These are phyloP conservation scores for Cutaneotrichosporon cutaneum DNA, from an alignment of 1,284 basidiomycete genomes.

Conservation along the genomic window DNA sequence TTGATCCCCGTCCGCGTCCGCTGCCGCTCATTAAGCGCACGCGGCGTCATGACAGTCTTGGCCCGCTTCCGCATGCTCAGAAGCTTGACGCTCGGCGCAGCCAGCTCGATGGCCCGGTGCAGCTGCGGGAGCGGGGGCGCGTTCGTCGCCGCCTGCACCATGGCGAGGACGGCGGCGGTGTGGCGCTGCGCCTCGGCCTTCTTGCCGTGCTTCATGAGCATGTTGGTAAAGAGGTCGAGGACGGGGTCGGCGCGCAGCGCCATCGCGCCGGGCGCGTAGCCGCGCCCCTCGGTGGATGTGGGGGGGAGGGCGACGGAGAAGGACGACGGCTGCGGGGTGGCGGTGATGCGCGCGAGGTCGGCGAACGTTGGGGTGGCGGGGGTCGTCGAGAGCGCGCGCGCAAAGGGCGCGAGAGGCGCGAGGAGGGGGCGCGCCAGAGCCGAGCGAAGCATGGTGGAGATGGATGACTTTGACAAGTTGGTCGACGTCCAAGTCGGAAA, in stretches of 20 bases:
- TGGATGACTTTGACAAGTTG: background rate
- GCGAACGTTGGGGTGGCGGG: conserved; percentile 15
- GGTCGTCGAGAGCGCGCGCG: conserved; percentile 14
- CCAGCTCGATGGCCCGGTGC: conserved; percentile 64
- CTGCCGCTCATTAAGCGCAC: conserved; percentile 73
- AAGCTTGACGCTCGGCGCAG: conserved; percentile 64
- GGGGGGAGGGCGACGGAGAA: conserved; percentile 10
- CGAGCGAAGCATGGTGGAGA: conserved; percentile 5
- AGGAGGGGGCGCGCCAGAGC: conserved; percentile 10
- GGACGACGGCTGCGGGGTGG: conserved; percentile 8
- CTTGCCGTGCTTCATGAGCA: conserved; percentile 66
- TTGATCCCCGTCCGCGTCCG: conserved; percentile 64
- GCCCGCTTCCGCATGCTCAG: conserved; percentile 60
- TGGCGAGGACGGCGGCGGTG: conserved; percentile 61
- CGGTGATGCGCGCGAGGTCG: conserved; percentile 22
- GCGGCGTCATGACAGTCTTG: conserved; percentile 65
- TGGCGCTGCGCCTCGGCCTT: conserved; percentile 64
- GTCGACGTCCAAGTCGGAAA: conserved; percentile 2
- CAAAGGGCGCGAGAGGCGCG: no score
- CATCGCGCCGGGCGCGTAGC: conserved; percentile 50
- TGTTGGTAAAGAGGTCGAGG: conserved; percentile 67
- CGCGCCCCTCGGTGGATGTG: conserved; percentile 21
- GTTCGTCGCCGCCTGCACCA: conserved; percentile 66
- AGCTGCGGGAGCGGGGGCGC: conserved; percentile 73
- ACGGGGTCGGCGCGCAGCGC: conserved; percentile 75